phyloP scores from a whole-genome alignment of 2,329 filamentous ascomycete species.

The Lecanicillium sp. region DNA sequence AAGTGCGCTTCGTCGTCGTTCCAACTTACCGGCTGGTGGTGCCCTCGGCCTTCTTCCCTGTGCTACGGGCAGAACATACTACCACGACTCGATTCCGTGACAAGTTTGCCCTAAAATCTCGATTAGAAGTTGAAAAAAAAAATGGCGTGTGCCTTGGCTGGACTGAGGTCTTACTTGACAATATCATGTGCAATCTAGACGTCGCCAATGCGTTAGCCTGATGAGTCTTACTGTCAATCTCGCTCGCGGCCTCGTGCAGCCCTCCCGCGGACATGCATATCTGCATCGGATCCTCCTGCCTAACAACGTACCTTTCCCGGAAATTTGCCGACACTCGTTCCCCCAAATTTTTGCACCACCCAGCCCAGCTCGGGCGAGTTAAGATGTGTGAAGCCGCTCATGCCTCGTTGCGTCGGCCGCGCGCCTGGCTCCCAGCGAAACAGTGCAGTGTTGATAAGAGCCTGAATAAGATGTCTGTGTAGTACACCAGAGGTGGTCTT shows the following conservation, averaged over 20 bases:
- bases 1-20: not conserved
- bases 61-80: slow-evolving; percentile 92
- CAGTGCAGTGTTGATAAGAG: too few relatives aligned
- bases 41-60: slow-evolving; percentile 87
- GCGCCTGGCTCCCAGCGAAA: too few relatives aligned
- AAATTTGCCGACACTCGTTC: slow-evolving; percentile 93
- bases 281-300: not conserved
- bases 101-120: slow-evolving; percentile 38
- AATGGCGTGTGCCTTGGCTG: not conserved
- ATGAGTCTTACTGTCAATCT: not conserved
- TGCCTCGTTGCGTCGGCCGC: too few relatives aligned
- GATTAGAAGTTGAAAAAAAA: slow-evolving; percentile 3
- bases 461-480: too few relatives aligned
- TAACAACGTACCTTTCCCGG: slow-evolving; percentile 55
- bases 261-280: not conserved
- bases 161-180: slow-evolving; percentile 30
- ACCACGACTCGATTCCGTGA: slow-evolving; percentile 72
- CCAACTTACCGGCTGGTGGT: slow-evolving; percentile 83
- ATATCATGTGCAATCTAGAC: slow-evolving; percentile 38
- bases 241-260: not conserved
- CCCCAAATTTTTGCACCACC: slow-evolving; percentile 93
- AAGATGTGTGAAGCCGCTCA: slow-evolving; percentile 28
- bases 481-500: not conserved
- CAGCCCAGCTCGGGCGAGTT: slow-evolving; percentile 49
- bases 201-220: slow-evolving; percentile 4